phyloP scores from a whole-genome alignment of 305 asterid species.

The Stenogyne calaminthoides region DNA sequence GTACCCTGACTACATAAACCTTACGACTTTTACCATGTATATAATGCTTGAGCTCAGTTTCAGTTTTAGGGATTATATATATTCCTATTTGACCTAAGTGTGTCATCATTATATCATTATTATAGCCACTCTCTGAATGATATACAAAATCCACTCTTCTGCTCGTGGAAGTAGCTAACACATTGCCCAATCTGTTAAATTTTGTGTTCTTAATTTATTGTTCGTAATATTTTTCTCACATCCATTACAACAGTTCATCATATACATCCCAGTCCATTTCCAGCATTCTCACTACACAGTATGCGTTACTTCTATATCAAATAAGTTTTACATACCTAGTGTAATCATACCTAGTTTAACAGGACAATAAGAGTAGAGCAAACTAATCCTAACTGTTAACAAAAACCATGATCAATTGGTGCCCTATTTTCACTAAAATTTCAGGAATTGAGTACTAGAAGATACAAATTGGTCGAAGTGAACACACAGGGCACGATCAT shows the following conservation, averaged over 20 bases:
- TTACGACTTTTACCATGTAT: too few species aligned
- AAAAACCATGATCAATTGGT: not conserved
- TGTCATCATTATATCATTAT: too few species aligned
- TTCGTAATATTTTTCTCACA: too few species aligned
- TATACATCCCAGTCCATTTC: slow-evolving; percentile 6
- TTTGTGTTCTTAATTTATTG: too few species aligned
- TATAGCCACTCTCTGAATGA: too few species aligned
- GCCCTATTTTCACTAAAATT: not conserved
- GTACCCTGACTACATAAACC: too few species aligned
- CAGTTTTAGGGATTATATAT: too few species aligned
- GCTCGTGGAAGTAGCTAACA: too few species aligned
- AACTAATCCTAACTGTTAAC: not conserved
- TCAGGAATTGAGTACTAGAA: not conserved
- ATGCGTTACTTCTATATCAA: not conserved
- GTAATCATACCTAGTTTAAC: not conserved
- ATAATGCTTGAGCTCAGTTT: too few species aligned
- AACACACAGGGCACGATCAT: not conserved
- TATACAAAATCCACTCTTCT: too few species aligned
- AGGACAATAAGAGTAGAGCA: not conserved
- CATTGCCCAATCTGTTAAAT: too few species aligned
- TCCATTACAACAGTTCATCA: not conserved
- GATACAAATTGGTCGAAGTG: slow-evolving; percentile 3
- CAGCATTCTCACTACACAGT: not conserved
- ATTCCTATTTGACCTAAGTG: too few species aligned
- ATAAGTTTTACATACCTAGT: not conserved